Evolutionary conservation across 768 basidiomycete species (phyloP).

Genomic region (Mrakia gelida): DNA sequence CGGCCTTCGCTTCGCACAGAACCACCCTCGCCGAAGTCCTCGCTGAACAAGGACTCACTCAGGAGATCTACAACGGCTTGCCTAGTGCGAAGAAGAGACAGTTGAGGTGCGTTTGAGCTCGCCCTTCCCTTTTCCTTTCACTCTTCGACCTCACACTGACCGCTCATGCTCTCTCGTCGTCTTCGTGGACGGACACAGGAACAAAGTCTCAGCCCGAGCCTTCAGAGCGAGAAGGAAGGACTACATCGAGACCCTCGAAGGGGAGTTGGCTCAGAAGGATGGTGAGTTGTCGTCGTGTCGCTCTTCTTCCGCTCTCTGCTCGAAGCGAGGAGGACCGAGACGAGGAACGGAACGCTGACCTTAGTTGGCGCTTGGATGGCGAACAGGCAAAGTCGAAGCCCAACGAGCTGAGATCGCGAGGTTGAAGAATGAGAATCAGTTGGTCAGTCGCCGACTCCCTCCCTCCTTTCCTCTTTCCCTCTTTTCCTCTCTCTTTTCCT

Average conservation of each 20-base stretch:
- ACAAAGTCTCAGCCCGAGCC: constrained; percentile 14
- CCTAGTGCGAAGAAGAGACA: constrained; percentile 40
- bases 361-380: too few relatives aligned
- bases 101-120: constrained; percentile 39
- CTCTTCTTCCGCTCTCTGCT: too few relatives aligned
- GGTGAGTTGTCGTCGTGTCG: too few relatives aligned
- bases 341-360: too few relatives aligned
- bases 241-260: constrained; percentile 18
- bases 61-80: constrained; percentile 22
- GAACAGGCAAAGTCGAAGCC: not conserved
- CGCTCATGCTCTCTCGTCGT: too few relatives aligned
- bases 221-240: constrained; percentile 18
- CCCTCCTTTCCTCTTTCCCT: not conserved
- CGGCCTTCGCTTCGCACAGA: not conserved
- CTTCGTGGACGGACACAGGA: not conserved
- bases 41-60: constrained; percentile 14
- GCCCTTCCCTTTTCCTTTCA: too few relatives aligned
- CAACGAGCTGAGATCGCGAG: not conserved
- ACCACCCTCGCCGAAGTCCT: constrained; percentile 4
- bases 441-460: not conserved
- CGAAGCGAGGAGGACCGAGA: too few relatives aligned
- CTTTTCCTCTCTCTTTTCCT: not conserved
- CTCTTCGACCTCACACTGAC: too few relatives aligned
- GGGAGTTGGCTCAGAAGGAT: constrained; percentile 9
- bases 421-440: not conserved